A percentile compares a stretch with the other conserved stretches of the same genome.
Evolutionary conservation across 208 protist genomes (phyloP).

Genomic region (Wallacemonas sp.): DNA sequence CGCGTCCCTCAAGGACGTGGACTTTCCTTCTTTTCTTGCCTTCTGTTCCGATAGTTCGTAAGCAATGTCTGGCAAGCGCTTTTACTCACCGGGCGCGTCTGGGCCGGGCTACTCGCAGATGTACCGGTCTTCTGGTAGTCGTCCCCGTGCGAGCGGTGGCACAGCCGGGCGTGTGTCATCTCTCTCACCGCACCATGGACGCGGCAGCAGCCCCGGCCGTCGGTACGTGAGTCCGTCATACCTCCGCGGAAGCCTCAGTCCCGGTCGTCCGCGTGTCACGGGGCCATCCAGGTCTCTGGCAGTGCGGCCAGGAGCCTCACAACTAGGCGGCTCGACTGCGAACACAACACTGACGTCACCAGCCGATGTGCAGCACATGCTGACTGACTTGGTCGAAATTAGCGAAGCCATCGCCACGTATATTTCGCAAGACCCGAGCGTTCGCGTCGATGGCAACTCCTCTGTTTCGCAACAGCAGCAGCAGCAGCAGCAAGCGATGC

Average conservation of each 20-base stretch:
- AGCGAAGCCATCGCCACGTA: slow-evolving; percentile 63
- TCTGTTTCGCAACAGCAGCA: too few relatives aligned
- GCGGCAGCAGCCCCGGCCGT: not conserved
- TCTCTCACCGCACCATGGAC: not conserved
- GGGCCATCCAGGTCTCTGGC: not conserved
- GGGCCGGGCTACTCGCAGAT: slow-evolving; percentile 2
- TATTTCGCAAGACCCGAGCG: slow-evolving; percentile 31
- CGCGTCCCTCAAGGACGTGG: not conserved
- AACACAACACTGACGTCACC: slow-evolving; percentile 8
- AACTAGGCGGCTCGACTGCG: not conserved
- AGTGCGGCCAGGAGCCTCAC: not conserved
- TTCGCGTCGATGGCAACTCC: not conserved
- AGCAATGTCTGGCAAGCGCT: slow-evolving; percentile 8
- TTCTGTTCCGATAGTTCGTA: not conserved
- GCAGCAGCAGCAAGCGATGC: slow-evolving; percentile 30
- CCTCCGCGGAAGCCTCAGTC: not conserved
- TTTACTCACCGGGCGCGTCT: not conserved
- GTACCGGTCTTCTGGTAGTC: slow-evolving; percentile 3
- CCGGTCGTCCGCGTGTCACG: not conserved
- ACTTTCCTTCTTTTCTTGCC: not conserved
- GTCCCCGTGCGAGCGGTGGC: not conserved
- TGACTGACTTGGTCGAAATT: slow-evolving; percentile 62
- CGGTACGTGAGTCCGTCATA: not conserved
- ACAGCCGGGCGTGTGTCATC: not conserved
- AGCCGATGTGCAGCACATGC: slow-evolving; percentile 40